Evolutionary conservation across 441 rosid genomes (phyloP).

Genomic region (Pelargonium cotyledonis): DNA sequence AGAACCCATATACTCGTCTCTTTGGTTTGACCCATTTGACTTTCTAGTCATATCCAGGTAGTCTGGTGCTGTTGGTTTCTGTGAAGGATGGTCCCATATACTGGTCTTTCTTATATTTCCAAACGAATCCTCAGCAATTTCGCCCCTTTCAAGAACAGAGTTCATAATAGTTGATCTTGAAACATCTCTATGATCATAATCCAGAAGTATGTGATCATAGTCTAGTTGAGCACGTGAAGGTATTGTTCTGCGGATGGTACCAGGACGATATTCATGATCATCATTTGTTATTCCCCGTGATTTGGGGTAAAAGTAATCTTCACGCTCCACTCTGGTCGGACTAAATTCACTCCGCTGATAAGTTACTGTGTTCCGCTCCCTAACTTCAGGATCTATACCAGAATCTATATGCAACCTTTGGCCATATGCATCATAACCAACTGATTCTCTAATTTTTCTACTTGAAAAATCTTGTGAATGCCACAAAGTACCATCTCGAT

Average conservation of each 20-base stretch:
- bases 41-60: conserved; percentile 29
- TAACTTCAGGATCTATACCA: conserved; percentile 29
- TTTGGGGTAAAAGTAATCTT: conserved; percentile 31
- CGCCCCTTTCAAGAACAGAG: conserved; percentile 27
- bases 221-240: conserved; percentile 29
- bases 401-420: conserved; percentile 28
- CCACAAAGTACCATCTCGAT: conserved; percentile 29
- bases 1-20: conserved; percentile 30
- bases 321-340: conserved; percentile 31
- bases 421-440: conserved; percentile 24
- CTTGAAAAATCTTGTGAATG: conserved; percentile 32
- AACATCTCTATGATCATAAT: conserved; percentile 32
- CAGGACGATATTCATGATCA: conserved; percentile 31
- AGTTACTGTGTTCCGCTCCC: conserved; percentile 19
- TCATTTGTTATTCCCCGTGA: conserved; percentile 26
- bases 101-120: conserved; percentile 29
- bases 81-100: conserved; percentile 28
- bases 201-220: conserved; percentile 27
- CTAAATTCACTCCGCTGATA: conserved; percentile 20
- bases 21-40: conserved; percentile 29
- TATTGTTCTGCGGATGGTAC: conserved; percentile 25
- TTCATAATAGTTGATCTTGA: conserved; percentile 32
- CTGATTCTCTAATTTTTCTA: conserved; percentile 30
- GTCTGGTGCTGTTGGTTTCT: conserved; percentile 25
- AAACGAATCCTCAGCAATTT: conserved; percentile 27